phyloP scores from a whole-genome alignment of 352 stramenopile species.

The Chrysophaeum taylorii region DNA sequence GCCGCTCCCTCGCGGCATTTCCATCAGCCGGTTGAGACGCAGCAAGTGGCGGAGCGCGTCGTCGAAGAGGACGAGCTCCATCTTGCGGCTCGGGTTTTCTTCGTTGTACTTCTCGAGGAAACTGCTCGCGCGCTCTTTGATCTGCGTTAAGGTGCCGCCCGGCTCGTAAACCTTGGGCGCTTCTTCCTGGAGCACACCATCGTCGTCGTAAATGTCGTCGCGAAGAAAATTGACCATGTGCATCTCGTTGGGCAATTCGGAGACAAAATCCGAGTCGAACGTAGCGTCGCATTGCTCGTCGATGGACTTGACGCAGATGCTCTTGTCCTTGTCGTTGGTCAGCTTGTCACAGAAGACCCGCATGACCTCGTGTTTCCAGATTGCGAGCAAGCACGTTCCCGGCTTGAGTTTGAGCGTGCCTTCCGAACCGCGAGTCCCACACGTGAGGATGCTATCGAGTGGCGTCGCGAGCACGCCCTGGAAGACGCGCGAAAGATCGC shows the following conservation, averaged over 20 bases:
- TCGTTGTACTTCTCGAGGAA: conserved; percentile 95
- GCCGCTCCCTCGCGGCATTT: conserved; percentile 86
- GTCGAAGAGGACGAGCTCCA: conserved; percentile 96
- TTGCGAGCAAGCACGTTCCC: conserved; percentile 73
- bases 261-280: conserved; percentile 62
- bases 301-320: conserved; percentile 79
- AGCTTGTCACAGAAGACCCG: conserved; percentile 96
- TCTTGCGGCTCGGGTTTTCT: conserved; percentile 84
- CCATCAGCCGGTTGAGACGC: conserved; percentile 85
- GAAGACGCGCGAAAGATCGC: conserved; percentile 91
- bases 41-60: conserved; percentile 91
- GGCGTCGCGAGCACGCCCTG: conserved; percentile 90
- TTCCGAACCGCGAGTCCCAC: conserved; percentile 57
- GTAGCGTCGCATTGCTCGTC: conserved; percentile 72
- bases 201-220: conserved; percentile 89
- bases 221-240: conserved; percentile 96
- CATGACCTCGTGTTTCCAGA: conserved; percentile 96
- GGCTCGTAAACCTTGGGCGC: conserved; percentile 94
- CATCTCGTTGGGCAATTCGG: conserved; percentile 20
- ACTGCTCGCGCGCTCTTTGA: conserved; percentile 74
- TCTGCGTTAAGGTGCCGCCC: conserved; percentile 76
- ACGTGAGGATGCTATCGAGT: conserved; percentile 80
- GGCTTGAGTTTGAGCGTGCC: conserved; percentile 77
- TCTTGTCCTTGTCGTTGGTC: conserved; percentile 91
- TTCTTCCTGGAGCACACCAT: conserved; percentile 79